phyloP scores from a whole-genome alignment of 805 yeast species.

The Candida alai region DNA sequence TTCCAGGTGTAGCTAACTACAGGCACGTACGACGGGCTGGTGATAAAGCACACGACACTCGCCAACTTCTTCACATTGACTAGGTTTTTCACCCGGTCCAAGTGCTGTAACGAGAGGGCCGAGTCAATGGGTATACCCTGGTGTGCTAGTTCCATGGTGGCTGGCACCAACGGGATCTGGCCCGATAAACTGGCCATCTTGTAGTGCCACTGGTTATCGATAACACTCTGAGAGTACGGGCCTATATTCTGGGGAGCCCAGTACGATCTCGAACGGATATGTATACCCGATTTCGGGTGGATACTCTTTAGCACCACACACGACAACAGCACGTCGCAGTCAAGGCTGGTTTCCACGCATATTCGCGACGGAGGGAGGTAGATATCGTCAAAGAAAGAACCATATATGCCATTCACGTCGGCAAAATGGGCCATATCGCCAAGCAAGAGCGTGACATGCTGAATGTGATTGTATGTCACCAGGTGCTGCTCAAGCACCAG shows the following conservation, averaged over 20 bases:
- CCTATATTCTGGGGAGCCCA: conserved; percentile 99
- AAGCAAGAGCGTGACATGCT: conserved; percentile 58
- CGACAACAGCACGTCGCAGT: conserved; percentile 54
- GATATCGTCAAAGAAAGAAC: conserved; percentile 48
- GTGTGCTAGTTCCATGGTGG: conserved; percentile 50
- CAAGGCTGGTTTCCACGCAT: conserved; percentile 64
- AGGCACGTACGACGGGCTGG: conserved; percentile 25
- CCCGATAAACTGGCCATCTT: conserved; percentile 70
- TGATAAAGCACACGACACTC: conserved; percentile 53
- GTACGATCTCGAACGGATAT: conserved; percentile 87
- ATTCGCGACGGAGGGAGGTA: conserved; percentile 83
- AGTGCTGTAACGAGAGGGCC: conserved; percentile 68
- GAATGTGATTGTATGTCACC: conserved; percentile 44
- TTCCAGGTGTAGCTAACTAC: conserved; percentile 43
- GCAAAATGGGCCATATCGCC: conserved; percentile 63
- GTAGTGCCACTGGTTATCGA: conserved; percentile 37
- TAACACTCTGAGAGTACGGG: conserved; percentile 86
- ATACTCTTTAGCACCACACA: conserved; percentile 41
- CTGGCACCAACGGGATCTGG: conserved; percentile 83
- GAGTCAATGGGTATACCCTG: conserved; percentile 30
- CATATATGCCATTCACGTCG: conserved; percentile 59
- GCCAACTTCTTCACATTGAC: conserved; percentile 45
- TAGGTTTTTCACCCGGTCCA: conserved; percentile 56
- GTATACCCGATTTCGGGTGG: conserved; percentile 60
- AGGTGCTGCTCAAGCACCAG: conserved; percentile 25